These are phyloP conservation scores for Yamadazyma phyllophila DNA, from an alignment of 805 yeast genomes.

Conservation along the genomic window DNA sequence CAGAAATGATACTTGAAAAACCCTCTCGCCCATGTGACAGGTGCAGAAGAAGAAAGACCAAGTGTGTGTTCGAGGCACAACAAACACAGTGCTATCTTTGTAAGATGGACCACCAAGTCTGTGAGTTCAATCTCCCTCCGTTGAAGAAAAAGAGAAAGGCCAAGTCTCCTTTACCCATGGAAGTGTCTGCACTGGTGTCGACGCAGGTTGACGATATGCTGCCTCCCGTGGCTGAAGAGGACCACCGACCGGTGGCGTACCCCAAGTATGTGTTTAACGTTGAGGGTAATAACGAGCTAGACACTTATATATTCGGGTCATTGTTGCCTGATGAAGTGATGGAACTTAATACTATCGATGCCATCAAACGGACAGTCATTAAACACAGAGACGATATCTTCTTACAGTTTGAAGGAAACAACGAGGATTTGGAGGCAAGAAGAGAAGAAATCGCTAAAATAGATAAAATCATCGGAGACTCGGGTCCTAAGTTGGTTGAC, in stretches of 20 bases:
- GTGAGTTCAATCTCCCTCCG: conserved; percentile 14
- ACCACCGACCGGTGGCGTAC: not conserved
- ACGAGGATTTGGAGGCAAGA: conserved; percentile 4
- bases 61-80: conserved; percentile 12
- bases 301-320: conserved; percentile 6
- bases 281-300: conserved; percentile 11
- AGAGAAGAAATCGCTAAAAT: conserved; percentile 67
- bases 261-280: conserved; percentile 5
- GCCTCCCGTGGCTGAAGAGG: not conserved
- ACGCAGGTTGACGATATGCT: not conserved
- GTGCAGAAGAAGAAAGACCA: conserved; percentile 13
- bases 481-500: conserved; percentile 75
- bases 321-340: conserved; percentile 2
- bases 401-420: conserved; percentile 7
- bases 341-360: conserved; percentile 5
- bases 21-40: conserved; percentile 13
- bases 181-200: not conserved
- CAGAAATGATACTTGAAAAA: conserved; percentile 6
- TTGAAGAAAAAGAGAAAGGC: conserved; percentile 10
- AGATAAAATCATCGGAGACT: conserved; percentile 80
- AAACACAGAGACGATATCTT: conserved; percentile 5
- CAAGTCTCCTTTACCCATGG: conserved; percentile 1
- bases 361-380: conserved; percentile 7
- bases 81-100: conserved; percentile 9
- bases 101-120: conserved; percentile 3